These are phyloP conservation scores for Colletotrichum aenigma DNA, from an alignment of 2,329 filamentous ascomycete species.

Conservation along the genomic window DNA sequence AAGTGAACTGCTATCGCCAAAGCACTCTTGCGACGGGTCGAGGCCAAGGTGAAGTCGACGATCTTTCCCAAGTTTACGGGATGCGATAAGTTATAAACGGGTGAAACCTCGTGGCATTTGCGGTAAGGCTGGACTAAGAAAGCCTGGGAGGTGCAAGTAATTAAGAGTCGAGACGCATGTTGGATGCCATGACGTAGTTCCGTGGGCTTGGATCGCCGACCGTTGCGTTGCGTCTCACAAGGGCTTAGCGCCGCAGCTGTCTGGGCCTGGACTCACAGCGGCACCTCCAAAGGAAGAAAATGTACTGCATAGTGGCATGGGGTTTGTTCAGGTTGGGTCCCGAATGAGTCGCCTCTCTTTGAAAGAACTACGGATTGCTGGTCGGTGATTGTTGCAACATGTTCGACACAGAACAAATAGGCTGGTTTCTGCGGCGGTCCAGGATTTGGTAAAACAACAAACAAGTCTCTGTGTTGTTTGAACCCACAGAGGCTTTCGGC, in stretches of 20 bases:
- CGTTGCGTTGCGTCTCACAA: neutral
- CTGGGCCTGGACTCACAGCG: neutral
- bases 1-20: neutral
- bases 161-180: neutral
- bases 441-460: neutral
- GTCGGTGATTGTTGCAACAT: neutral
- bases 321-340: accelerated
- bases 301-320: neutral
- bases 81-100: neutral
- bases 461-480: neutral
- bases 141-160: neutral
- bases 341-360: neutral
- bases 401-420: neutral
- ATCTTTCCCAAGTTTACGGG: neutral
- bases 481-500: too few species aligned
- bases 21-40: neutral
- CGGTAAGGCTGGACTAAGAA: neutral
- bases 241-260: neutral
- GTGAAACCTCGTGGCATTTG: neutral
- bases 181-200: conserved; percentile 11
- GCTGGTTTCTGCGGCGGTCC: neutral
- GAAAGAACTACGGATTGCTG: neutral
- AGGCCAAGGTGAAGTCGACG: neutral
- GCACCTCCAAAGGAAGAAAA: neutral
- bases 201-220: neutral